These are phyloP conservation scores for Camellia granthamiana DNA, from an alignment of 148 eudicot genomes.

Conservation along the genomic window DNA sequence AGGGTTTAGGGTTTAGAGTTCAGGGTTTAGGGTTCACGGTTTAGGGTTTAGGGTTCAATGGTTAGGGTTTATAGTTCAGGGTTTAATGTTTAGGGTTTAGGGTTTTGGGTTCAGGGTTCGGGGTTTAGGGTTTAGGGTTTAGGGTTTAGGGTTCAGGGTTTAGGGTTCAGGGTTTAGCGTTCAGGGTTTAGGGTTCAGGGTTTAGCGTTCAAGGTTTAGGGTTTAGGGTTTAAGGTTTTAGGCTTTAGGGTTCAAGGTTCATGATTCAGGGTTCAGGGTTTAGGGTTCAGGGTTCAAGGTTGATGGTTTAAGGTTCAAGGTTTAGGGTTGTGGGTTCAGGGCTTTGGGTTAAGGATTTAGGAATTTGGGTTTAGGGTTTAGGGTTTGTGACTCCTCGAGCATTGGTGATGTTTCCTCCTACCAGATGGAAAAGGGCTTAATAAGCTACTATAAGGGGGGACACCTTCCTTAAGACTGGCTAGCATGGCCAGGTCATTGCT, in stretches of 20 bases:
- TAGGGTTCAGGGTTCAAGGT: slow-evolving; percentile 18
- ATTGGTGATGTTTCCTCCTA: too few species aligned
- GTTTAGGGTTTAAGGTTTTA: slow-evolving; percentile 28
- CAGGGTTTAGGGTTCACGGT: slow-evolving; percentile 23
- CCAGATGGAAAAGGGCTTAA: too few species aligned
- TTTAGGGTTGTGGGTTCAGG: slow-evolving; percentile 18
- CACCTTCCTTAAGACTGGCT: too few species aligned
- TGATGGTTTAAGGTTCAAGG: slow-evolving; percentile 29
- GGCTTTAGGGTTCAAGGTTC: slow-evolving; percentile 23
- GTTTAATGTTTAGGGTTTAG: slow-evolving; percentile 16
- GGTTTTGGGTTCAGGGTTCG: background rate
- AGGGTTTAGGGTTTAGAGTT: slow-evolving; percentile 26
- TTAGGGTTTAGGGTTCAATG: slow-evolving; percentile 25
- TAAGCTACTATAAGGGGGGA: too few species aligned
- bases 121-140: slow-evolving; percentile 25
- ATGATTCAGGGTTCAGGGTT: slow-evolving; percentile 19
- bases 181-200: slow-evolving; percentile 20
- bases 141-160: slow-evolving; percentile 28
- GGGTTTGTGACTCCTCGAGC: slow-evolving; percentile 8
- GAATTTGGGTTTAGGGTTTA: slow-evolving; percentile 24
- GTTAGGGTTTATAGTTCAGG: slow-evolving; percentile 22
- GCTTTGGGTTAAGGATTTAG: slow-evolving; percentile 15
- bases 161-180: slow-evolving; percentile 24
- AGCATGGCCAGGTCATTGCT: too few species aligned
- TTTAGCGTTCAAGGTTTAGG: slow-evolving; percentile 23